Base-by-base conservation (phyloP, 768 basidiomycete genomes). In the Calocybe cyanea region DNA sequence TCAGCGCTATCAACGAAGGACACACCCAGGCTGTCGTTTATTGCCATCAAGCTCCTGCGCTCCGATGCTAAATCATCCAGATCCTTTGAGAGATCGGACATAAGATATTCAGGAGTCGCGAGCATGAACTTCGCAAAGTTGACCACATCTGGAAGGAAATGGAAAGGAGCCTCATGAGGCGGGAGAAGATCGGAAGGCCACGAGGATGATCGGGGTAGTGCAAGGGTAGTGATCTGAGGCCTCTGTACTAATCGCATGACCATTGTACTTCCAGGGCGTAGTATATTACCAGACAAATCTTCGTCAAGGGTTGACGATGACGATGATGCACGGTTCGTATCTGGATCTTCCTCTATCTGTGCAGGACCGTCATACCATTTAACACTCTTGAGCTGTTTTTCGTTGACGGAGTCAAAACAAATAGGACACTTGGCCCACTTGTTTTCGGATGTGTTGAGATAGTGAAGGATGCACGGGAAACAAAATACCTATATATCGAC, bases 351-450 rank as follows among this genome's bases (percentile, higher is more conserved):
- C 8, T 68, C 65, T 2, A 50, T 35, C 6, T 59, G 60, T 18
- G 57, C 33, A 2, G 70, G 70, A 17, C 76, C 78, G 49, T 89
- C 84, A 54, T 82, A 83, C 87, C 92, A 98, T 59, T 87, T 91
- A 61, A 98, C 94, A 45, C 77, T 80, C 73, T 96, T 97, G 52
- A 98, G 81, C 63, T 94, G 90, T 50, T 78, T 80, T 64, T 87
- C 87, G 64, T 87, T 85, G 36, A 99, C 77, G 10, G 92, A 87
- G 69, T 98, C 96, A 58, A 87, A 90, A 64, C 96, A 99, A 40
- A 99, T 92, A 2, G 96, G 96, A 62, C 96, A 98, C 45, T 87
- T 85, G 23, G 85, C 86, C 81, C 89, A 93, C 65, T 93, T 92
- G 61, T 81, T 85, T 38, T 92, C 83, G 19, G 91, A 88, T 17